phyloP scores from a whole-genome alignment of 2,329 filamentous ascomycete genomes.

The Calonectria henricotiae region DNA sequence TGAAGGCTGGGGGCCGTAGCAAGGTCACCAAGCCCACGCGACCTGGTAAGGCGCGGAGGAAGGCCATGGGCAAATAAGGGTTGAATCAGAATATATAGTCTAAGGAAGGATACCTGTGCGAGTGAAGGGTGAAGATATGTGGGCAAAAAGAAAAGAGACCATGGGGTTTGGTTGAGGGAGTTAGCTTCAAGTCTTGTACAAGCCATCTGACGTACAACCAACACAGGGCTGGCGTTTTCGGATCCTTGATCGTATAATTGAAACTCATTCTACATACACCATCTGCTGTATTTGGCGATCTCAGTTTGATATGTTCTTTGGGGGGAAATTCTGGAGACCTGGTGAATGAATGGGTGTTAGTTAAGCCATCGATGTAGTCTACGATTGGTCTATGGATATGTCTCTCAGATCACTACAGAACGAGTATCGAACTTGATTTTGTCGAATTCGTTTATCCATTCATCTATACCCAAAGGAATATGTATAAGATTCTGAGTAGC shows the following conservation, averaged over 20 bases:
- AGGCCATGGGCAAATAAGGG: slow-evolving; percentile 58
- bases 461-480: slow-evolving; percentile 59
- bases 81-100: background rate
- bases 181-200: slow-evolving; percentile 34
- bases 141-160: slow-evolving; percentile 27
- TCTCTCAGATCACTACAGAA: background rate
- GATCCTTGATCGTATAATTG: slow-evolving; percentile 50
- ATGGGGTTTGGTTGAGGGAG: slow-evolving; percentile 15
- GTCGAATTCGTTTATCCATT: slow-evolving; percentile 55
- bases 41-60: slow-evolving; percentile 69
- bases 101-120: background rate
- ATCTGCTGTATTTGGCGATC: background rate
- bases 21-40: slow-evolving; percentile 62
- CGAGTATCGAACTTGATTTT: slow-evolving; percentile 16
- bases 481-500: slow-evolving; percentile 56
- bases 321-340: background rate
- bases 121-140: slow-evolving; percentile 25
- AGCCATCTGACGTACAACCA: slow-evolving; percentile 34
- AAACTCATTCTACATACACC: slow-evolving; percentile 32
- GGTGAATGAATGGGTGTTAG: background rate
- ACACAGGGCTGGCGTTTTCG: slow-evolving; percentile 42
- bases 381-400: background rate
- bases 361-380: background rate
- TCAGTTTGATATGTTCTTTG: slow-evolving; percentile 32
- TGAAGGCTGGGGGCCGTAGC: slow-evolving; percentile 75